Percentiles rank a stretch among this genome's conserved stretches.
Evolutionary conservation across 352 stramenopile genomes (phyloP).

Genomic region (Blastocystis sp.): DNA sequence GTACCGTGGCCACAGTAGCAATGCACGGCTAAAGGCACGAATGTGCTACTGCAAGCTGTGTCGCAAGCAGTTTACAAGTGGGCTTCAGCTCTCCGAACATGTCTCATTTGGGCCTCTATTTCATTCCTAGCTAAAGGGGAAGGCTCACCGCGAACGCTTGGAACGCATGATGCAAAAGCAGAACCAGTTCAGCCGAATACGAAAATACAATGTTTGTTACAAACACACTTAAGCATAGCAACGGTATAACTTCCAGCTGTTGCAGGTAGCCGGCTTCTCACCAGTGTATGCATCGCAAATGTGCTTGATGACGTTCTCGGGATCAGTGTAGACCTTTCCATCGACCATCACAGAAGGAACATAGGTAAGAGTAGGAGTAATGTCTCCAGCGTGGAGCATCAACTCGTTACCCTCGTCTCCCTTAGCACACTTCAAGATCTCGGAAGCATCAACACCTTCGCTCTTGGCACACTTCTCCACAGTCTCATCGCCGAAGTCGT

Average conservation of each 20-base stretch:
- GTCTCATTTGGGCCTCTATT: neutral
- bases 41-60: conserved; percentile 39
- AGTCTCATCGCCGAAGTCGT: neutral
- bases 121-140: conserved; percentile 53
- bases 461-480: neutral
- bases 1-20: conserved; percentile 19
- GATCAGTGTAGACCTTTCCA: conserved; percentile 33
- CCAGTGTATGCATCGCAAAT: conserved; percentile 53
- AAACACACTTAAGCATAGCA: conserved; percentile 5
- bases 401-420: neutral
- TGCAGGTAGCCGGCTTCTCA: conserved; percentile 47
- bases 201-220: neutral
- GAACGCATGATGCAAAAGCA: conserved; percentile 26
- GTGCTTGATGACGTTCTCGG: neutral
- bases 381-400: conserved; percentile 23
- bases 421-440: conserved; percentile 29
- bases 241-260: neutral
- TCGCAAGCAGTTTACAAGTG: conserved; percentile 58
- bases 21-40: conserved; percentile 9
- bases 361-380: conserved; percentile 10
- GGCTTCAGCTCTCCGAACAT: conserved; percentile 47
- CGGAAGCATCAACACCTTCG: neutral
- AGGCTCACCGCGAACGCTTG: conserved; percentile 21
- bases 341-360: conserved; percentile 54
- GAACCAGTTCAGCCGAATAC: neutral